Evolutionary conservation across 2,329 filamentous ascomycete genomes (phyloP), one percentile per base, ranked within the genome.

Genomic region (Neophaeococcomyces mojaviensis): DNA sequence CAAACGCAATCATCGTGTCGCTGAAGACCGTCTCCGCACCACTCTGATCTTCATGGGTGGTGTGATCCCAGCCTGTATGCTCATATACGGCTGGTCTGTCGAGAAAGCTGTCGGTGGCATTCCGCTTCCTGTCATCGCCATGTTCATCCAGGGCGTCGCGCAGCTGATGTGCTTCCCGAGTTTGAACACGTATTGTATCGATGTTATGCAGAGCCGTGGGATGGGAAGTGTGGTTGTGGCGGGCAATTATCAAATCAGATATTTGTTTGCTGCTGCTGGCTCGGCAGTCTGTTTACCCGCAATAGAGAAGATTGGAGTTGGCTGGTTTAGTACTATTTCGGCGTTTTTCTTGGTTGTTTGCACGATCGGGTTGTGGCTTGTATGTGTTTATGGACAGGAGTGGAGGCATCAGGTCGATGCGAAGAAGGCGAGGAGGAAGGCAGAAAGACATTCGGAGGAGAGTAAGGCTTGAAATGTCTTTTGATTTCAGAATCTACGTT

Each of bases 121-220:
- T 2, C 67, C 76, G 0, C 58, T 69, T 3, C 84, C 84, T 0
- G 81, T 88, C 2, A 71, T 88, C 6, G 77, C 79, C 56, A 81
- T 89, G 71, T 88, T 88, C 59, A 49, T 84, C 2, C 84, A 88
- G 58, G 85, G 84, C 1, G 72, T 88, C 0, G 82, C 79, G 0
- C 83, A 88, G 62, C 67, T 88, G 4, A 85, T 87, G 58, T 85
- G 82, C 56, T 88, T 88, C 58, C 84, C 84, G 0, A 79, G 76
- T 39, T 62, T 89, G 50, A 88, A 89, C 61, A 86, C 84, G 0
- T 89, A 92, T 64, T 89, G 85, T 60, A 65, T 92, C 33, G 86
- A 92, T 61, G 85, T 90, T 10, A 87, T 89, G 81, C 83, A 83
- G 53, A 59, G 62, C 2, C 61, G 59, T 18, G 72, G 72, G 1